phyloP scores from a whole-genome alignment of 345 rosid genomes.

The Hibiscus mutabilis region DNA sequence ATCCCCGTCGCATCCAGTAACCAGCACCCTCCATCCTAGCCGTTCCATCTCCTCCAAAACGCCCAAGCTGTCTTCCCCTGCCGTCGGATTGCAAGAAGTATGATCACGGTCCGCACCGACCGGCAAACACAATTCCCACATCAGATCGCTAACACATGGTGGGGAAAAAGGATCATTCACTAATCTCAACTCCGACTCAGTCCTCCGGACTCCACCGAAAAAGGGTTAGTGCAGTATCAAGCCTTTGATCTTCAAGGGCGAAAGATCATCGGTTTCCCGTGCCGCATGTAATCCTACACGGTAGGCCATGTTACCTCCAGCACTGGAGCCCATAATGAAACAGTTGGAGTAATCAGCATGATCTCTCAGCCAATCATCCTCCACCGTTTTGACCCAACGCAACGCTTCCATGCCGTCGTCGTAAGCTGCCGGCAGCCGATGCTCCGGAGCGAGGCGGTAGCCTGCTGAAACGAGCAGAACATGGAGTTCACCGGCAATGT shows the following conservation, averaged over 20 bases:
- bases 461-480: constrained; percentile 60
- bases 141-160: constrained; percentile 33
- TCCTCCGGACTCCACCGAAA: constrained; percentile 56
- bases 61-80: constrained; percentile 14
- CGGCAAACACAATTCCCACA: constrained; percentile 64
- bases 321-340: constrained; percentile 62
- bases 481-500: constrained; percentile 13
- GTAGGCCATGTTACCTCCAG: constrained; percentile 71
- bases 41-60: constrained; percentile 34
- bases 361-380: constrained; percentile 59
- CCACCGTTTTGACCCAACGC: constrained; percentile 44
- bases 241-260: constrained; percentile 53
- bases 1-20: constrained; percentile 55
- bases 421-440: constrained; percentile 31
- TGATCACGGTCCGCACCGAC: constrained; percentile 64
- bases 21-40: constrained; percentile 30
- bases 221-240: constrained; percentile 54
- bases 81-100: constrained; percentile 53
- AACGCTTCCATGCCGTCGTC: constrained; percentile 64
- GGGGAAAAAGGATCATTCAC: constrained; percentile 45
- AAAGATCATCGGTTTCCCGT: constrained; percentile 26
- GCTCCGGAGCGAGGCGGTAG: constrained; percentile 77
- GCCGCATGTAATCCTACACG: constrained; percentile 37
- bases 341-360: constrained; percentile 42
- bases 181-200: constrained; percentile 46